Evolutionary conservation across 2,329 filamentous ascomycete species (phyloP).

Genomic region (Aureobasidium sp.): DNA sequence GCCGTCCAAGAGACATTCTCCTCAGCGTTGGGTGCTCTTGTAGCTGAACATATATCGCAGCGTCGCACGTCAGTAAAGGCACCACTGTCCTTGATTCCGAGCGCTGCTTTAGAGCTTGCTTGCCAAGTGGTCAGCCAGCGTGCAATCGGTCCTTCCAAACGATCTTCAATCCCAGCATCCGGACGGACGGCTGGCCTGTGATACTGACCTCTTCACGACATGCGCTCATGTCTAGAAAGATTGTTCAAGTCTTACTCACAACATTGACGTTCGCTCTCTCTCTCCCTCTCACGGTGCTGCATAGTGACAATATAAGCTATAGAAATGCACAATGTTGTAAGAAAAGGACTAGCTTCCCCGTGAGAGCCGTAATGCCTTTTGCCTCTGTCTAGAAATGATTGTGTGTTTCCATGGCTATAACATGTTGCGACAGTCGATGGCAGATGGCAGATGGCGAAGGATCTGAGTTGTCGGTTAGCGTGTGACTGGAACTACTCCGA

Average conservation of each 20-base stretch:
- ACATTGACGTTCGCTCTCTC: not conserved
- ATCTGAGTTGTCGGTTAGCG: too few relatives aligned
- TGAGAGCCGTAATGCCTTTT: too few relatives aligned
- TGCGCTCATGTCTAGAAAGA: not conserved
- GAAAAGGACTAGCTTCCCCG: too few relatives aligned
- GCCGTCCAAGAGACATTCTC: not conserved
- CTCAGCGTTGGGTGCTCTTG: not conserved
- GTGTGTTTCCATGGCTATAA: too few relatives aligned
- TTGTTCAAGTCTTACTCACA: not conserved
- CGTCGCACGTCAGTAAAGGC: not conserved
- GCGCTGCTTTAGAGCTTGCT: not conserved
- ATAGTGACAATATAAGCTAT: too few relatives aligned
- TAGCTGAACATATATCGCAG: not conserved
- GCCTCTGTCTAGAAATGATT: too few relatives aligned
- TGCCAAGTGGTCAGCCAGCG: not conserved
- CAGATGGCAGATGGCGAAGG: too few relatives aligned
- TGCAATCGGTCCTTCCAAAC: conserved; percentile 2
- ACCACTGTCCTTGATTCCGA: not conserved
- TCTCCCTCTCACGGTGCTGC: too few relatives aligned
- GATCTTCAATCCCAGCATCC: not conserved
- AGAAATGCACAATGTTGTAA: too few relatives aligned
- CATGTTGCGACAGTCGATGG: too few relatives aligned
- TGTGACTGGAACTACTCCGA: too few relatives aligned
- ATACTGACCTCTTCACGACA: not conserved
- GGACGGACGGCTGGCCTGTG: not conserved